phyloP scores from a whole-genome alignment of 2,329 filamentous ascomycete genomes.

The Hypoxylon sp. region DNA sequence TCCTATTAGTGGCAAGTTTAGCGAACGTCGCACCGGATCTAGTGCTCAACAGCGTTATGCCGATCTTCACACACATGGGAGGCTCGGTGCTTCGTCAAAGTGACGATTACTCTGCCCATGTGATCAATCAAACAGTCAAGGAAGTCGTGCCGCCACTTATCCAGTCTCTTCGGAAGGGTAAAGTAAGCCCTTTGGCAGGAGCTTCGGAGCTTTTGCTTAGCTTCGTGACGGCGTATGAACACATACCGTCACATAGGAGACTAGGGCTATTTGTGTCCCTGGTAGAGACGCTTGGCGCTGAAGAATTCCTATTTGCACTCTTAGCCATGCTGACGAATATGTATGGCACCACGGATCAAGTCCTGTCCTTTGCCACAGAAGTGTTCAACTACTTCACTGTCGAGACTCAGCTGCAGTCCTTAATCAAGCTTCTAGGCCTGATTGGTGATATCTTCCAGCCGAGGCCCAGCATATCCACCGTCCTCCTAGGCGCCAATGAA shows the following conservation, averaged over 20 bases:
- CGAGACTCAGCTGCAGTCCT: slow-evolving; percentile 80
- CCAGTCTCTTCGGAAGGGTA: slow-evolving; percentile 83
- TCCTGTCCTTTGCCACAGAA: slow-evolving; percentile 80
- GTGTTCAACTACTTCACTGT: slow-evolving; percentile 80
- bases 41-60: slow-evolving; percentile 97
- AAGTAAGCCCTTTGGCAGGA: slow-evolving; percentile 81
- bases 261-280: slow-evolving; percentile 86
- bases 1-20: slow-evolving; percentile 87
- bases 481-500: slow-evolving; percentile 72
- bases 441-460: slow-evolving; percentile 80
- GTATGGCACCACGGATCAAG: slow-evolving; percentile 80
- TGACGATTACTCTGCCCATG: slow-evolving; percentile 96
- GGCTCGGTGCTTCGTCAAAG: slow-evolving; percentile 90
- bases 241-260: slow-evolving; percentile 89
- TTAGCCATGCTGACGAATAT: slow-evolving; percentile 91
- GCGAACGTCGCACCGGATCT: slow-evolving; percentile 90
- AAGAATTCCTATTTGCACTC: slow-evolving; percentile 89
- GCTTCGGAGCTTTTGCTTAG: slow-evolving; percentile 92
- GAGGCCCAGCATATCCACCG: slow-evolving; percentile 78
- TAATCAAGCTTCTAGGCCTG: slow-evolving; percentile 81
- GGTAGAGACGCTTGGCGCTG: slow-evolving; percentile 83
- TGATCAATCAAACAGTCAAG: slow-evolving; percentile 94
- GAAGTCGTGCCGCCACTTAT: slow-evolving; percentile 94
- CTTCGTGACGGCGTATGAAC: slow-evolving; percentile 96
- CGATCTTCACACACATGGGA: slow-evolving; percentile 98